phyloP scores from a whole-genome alignment of 305 asterid genomes.

The Andrographis paniculata region DNA sequence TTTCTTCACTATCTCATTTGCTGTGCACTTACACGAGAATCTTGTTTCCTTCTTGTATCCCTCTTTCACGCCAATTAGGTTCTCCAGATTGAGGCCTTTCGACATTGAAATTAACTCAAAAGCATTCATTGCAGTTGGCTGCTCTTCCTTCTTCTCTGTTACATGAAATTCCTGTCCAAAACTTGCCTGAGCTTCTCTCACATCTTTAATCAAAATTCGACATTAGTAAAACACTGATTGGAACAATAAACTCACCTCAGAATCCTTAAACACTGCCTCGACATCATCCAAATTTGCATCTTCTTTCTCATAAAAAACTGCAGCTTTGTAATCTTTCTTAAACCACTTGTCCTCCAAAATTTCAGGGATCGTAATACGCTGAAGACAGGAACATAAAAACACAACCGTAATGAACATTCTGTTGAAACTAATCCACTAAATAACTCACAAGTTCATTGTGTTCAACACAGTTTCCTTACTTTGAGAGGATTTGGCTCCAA shows the following conservation, averaged over 20 bases:
- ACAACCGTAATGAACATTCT: too few species aligned
- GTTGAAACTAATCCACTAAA: too few species aligned
- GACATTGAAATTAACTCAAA: constrained; percentile 69
- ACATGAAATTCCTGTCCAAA: background rate
- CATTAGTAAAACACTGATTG: too few species aligned
- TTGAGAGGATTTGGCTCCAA: constrained; percentile 61
- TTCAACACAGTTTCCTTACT: constrained; percentile 25
- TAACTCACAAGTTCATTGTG: too few species aligned
- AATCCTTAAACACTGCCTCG: constrained; percentile 45
- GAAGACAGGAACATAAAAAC: too few species aligned
- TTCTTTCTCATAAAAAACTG: constrained; percentile 42
- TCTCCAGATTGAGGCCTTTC: constrained; percentile 57
- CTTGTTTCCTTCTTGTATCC: constrained; percentile 48
- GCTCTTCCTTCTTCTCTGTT: constrained; percentile 46
- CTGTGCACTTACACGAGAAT: constrained; percentile 59
- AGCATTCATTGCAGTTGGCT: constrained; percentile 48
- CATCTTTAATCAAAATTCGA: background rate
- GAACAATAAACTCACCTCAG: constrained; percentile 23
- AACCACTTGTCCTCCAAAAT: constrained; percentile 64
- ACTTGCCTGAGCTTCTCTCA: background rate
- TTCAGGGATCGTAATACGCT: constrained; percentile 51
- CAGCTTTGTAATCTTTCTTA: constrained; percentile 57
- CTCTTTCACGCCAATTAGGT: background rate
- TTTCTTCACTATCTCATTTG: constrained; percentile 51
- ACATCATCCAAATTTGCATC: constrained; percentile 55